Conservation (phyloP, 2,329 filamentous ascomycete genomes). For the Myriosclerotinia scirpicola region DNA sequence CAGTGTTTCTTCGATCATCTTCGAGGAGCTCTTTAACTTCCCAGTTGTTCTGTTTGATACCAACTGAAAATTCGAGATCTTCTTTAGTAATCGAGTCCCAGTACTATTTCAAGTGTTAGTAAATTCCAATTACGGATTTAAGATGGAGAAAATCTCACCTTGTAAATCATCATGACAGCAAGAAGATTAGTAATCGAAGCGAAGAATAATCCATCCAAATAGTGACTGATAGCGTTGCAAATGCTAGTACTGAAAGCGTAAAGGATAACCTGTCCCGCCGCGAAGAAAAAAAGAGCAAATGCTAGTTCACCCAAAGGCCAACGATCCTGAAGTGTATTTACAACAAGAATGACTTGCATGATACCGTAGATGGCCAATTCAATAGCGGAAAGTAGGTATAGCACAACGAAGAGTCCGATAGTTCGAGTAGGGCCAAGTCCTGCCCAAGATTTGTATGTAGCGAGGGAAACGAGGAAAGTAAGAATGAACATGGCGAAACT, state of each 20-base stretch:
- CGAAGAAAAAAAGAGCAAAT: constrained; percentile 89
- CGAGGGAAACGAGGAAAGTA: constrained; percentile 80
- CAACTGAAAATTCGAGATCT: constrained; percentile 97
- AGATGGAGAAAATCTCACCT: constrained; percentile 54
- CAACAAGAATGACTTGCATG: constrained; percentile 85
- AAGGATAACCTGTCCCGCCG: constrained; percentile 86
- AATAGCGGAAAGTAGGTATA: constrained; percentile 88
- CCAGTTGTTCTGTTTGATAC: constrained; percentile 95
- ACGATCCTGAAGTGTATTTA: constrained; percentile 86
- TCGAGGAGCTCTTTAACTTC: constrained; percentile 84
- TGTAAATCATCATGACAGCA: constrained; percentile 99
- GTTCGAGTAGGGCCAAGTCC: constrained; percentile 84
- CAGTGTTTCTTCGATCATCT: constrained; percentile 38
- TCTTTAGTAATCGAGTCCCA: constrained; percentile 99
- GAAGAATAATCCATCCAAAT: constrained; percentile 92
- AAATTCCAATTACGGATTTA: not conserved
- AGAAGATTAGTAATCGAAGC: constrained; percentile 91
- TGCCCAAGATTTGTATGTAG: constrained; percentile 91
- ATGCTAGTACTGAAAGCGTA: constrained; percentile 87
- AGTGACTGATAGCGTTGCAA: constrained; percentile 83
- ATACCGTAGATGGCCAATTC: constrained; percentile 81
- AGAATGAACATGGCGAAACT: constrained; percentile 82
- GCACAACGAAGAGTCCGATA: constrained; percentile 82
- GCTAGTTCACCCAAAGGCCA: constrained; percentile 93
- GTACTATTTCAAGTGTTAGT: constrained; percentile 58